Evolutionary conservation across 495 filamentous ascomycete species (phyloP).

Genomic region (Chlorociboria aeruginascens): DNA sequence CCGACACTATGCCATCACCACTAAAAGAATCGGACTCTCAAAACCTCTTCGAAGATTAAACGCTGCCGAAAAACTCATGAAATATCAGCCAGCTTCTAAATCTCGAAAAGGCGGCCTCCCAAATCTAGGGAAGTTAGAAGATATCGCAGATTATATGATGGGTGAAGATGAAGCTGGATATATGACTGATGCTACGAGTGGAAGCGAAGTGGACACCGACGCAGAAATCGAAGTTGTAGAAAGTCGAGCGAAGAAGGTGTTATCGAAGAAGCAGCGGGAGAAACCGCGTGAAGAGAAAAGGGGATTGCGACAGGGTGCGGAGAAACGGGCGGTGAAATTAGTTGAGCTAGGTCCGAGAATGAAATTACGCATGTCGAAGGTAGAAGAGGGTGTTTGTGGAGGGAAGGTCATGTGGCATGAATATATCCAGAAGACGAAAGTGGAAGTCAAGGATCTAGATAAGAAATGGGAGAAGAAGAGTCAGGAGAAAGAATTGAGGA

Average conservation of each 20-base stretch:
- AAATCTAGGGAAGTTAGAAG: slow-evolving; percentile 79
- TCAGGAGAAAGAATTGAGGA: slow-evolving; percentile 71
- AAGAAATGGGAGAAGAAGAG: slow-evolving; percentile 64
- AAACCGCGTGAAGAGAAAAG: slow-evolving; percentile 29
- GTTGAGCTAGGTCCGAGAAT: slow-evolving; percentile 87
- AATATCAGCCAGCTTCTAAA: slow-evolving; percentile 41
- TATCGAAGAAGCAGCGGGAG: slow-evolving; percentile 51
- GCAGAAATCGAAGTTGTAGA: slow-evolving; percentile 89
- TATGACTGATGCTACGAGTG: slow-evolving; percentile 69
- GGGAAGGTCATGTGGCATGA: slow-evolving; percentile 98
- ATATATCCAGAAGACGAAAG: slow-evolving; percentile 68
- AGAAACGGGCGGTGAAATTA: slow-evolving; percentile 82
- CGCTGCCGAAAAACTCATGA: slow-evolving; percentile 63
- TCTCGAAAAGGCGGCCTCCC: slow-evolving; percentile 60
- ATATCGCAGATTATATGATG: slow-evolving; percentile 92
- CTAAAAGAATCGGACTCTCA: slow-evolving; percentile 72
- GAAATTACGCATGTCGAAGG: slow-evolving; percentile 82
- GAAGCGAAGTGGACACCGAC: slow-evolving; percentile 86
- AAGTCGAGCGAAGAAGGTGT: slow-evolving; percentile 52
- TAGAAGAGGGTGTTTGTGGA: slow-evolving; percentile 85
- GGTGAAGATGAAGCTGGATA: slow-evolving; percentile 67
- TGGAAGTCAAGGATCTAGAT: slow-evolving; percentile 67
- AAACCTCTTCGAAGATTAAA: slow-evolving; percentile 72
- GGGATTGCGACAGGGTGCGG: slow-evolving; percentile 30
- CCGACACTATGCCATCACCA: slow-evolving; percentile 89